phyloP scores from a whole-genome alignment of 2,329 filamentous ascomycete species.

The Exophiala mesophila region DNA sequence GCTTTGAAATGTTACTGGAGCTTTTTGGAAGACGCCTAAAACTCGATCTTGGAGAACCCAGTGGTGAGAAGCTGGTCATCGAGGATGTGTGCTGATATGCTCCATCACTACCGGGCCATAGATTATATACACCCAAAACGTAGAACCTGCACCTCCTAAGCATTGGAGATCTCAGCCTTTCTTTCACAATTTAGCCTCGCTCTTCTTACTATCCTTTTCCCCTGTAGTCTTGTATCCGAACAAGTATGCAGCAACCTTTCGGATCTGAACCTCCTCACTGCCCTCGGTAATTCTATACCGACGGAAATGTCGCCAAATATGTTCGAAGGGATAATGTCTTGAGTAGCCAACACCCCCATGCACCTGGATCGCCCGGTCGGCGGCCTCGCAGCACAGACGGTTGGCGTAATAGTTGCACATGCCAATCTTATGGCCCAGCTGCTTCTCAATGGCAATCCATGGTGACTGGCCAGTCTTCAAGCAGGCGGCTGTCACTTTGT shows the following conservation, averaged over 20 bases:
- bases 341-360: constrained; percentile 58
- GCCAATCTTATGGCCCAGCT: constrained; percentile 56
- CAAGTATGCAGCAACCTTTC: constrained; percentile 57
- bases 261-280: constrained; percentile 62
- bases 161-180: no score
- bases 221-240: constrained; percentile 45
- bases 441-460: constrained; percentile 52
- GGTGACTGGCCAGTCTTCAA: constrained; percentile 32
- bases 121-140: no score
- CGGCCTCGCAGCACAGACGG: constrained; percentile 55
- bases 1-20: constrained; percentile 86
- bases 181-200: constrained; percentile 18
- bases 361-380: constrained; percentile 59
- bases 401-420: constrained; percentile 67
- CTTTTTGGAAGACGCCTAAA: constrained; percentile 74
- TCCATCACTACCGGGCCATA: no score
- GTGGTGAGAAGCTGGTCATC: constrained; percentile 56
- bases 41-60: constrained; percentile 67
- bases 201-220: constrained; percentile 39
- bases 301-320: constrained; percentile 61
- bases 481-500: constrained; percentile 34
- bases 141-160: no score
- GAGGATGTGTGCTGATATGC: constrained; percentile 64
- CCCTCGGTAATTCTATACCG: constrained; percentile 61
- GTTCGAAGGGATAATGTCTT: constrained; percentile 57